Conservation (phyloP, 345 rosid genomes). For the Brassica carinata region DNA sequence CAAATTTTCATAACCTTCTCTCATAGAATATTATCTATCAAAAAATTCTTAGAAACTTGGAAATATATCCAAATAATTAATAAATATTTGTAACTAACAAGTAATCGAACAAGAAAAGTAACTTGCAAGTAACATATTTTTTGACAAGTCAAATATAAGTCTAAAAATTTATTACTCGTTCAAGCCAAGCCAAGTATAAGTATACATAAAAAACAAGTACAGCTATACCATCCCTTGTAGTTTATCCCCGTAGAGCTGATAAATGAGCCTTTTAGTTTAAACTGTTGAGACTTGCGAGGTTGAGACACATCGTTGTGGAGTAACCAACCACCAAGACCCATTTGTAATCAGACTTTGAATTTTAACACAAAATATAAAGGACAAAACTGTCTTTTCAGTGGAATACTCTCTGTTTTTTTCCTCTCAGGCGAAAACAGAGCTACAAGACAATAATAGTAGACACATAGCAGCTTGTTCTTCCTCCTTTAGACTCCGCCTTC, state of each 20-base stretch:
- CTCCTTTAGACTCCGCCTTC: constrained; percentile 55
- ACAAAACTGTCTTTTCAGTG: not conserved
- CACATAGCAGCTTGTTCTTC: constrained; percentile 88
- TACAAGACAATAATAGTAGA: constrained; percentile 73
- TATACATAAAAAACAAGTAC: too few species aligned
- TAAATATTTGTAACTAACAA: too few species aligned
- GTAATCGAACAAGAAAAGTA: too few species aligned
- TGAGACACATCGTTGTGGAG: constrained; percentile 50
- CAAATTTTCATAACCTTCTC: too few species aligned
- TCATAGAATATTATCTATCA: too few species aligned
- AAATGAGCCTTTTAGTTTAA: constrained; percentile 47
- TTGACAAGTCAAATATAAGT: too few species aligned
- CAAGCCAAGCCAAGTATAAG: too few species aligned
- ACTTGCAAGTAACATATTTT: too few species aligned
- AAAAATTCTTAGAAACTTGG: too few species aligned
- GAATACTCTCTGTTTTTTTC: not conserved
- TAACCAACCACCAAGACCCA: too few species aligned
- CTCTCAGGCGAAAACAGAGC: constrained; percentile 41
- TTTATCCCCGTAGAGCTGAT: constrained; percentile 47
- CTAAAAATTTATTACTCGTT: too few species aligned
- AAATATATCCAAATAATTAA: too few species aligned
- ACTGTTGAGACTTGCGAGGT: constrained; percentile 54
- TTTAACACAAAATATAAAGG: not conserved
- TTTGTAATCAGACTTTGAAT: not conserved
- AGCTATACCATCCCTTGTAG: constrained; percentile 54